A percentile compares a stretch with the other conserved stretches of the same genome.
Evolutionary conservation across 208 protist genomes (phyloP).

Genomic region (Wallacemonas sp.): DNA sequence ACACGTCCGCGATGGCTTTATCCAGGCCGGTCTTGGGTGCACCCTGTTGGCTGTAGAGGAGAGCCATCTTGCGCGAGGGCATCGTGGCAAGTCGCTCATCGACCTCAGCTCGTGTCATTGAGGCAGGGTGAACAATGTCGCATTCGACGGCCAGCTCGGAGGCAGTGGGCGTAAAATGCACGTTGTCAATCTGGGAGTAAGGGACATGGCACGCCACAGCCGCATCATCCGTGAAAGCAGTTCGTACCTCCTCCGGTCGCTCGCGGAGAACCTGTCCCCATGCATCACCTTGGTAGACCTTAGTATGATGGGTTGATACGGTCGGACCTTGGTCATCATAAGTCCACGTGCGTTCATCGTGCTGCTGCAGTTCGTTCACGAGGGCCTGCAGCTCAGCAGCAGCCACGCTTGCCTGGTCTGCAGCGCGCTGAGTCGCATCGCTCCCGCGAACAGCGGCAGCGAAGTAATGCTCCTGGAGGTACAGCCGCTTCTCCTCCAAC

Average conservation of each 20-base stretch:
- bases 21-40: constrained; percentile 46
- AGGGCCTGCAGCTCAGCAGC: constrained; percentile 29
- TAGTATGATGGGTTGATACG: constrained; percentile 34
- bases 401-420: constrained; percentile 13
- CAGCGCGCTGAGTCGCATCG: constrained; percentile 2
- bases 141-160: constrained; percentile 24
- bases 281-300: constrained; percentile 30
- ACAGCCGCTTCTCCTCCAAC: constrained; percentile 53
- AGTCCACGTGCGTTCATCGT: constrained; percentile 37
- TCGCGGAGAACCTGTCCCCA: constrained; percentile 34
- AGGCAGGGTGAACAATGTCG: constrained; percentile 39
- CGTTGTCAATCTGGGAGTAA: constrained; percentile 27
- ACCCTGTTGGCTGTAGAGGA: constrained; percentile 27
- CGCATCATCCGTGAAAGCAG: constrained; percentile 39
- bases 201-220: constrained; percentile 41
- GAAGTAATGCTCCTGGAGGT: constrained; percentile 49
- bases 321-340: constrained; percentile 23
- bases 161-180: constrained; percentile 24
- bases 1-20: constrained; percentile 44
- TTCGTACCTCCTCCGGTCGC: constrained; percentile 38
- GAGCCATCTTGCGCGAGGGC: constrained; percentile 45
- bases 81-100: constrained; percentile 28
- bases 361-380: constrained; percentile 33
- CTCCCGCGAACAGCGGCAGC: constrained; percentile 22
- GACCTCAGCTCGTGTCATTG: constrained; percentile 25